Evolutionary conservation across 352 stramenopile species (phyloP).

Genomic region (Pythium brachiatum): DNA sequence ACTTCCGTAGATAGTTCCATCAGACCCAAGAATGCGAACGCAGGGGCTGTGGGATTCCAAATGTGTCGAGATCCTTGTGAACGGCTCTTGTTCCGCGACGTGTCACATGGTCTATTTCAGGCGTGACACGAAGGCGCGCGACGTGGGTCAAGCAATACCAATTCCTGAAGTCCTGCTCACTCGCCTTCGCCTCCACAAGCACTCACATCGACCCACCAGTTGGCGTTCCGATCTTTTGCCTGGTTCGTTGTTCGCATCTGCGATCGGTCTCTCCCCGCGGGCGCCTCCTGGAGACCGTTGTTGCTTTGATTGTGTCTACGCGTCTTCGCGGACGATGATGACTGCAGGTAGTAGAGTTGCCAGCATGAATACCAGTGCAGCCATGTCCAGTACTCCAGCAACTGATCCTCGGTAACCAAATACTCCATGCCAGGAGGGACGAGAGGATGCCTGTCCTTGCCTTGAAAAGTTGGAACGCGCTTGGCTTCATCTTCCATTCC

Average conservation of each 20-base stretch:
- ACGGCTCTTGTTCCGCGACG: too few species aligned
- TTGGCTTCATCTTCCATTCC: constrained; percentile 44
- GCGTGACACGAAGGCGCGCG: too few species aligned
- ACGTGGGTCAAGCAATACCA: too few species aligned
- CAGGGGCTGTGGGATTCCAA: too few species aligned
- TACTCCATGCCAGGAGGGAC: constrained; percentile 49
- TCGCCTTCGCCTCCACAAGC: neutral
- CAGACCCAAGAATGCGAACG: too few species aligned
- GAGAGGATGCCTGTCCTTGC: constrained; percentile 30
- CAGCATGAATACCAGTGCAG: constrained; percentile 68
- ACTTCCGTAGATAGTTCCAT: too few species aligned
- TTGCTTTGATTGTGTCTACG: neutral
- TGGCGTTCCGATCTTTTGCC: neutral
- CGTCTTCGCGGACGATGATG: constrained; percentile 17
- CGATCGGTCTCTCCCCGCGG: neutral
- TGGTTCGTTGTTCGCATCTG: neutral
- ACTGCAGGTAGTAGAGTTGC: constrained; percentile 62
- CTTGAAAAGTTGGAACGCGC: constrained; percentile 20
- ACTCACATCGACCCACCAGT: neutral
- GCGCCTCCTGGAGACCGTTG: neutral
- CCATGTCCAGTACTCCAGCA: constrained; percentile 62
- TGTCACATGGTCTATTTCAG: too few species aligned
- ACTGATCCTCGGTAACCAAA: constrained; percentile 49
- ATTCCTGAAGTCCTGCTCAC: neutral
- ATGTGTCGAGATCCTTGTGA: too few species aligned